Evolutionary conservation across 2,329 filamentous ascomycete genomes (phyloP).

Genomic region (Zymoseptoria pseudotritici): DNA sequence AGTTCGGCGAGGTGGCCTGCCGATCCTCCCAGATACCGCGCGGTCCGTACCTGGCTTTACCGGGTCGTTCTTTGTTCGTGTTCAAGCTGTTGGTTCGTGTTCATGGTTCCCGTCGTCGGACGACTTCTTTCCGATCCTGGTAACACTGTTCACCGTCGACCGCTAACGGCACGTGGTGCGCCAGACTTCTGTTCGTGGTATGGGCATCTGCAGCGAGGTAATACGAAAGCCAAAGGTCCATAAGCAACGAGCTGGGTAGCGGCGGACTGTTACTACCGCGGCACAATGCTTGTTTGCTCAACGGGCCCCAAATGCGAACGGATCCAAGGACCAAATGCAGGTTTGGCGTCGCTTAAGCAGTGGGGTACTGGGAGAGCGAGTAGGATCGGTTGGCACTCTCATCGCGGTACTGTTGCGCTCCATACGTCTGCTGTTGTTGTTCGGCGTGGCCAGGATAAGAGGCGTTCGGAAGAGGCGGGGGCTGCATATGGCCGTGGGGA

Average conservation of each 20-base stretch:
- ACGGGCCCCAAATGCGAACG: background rate
- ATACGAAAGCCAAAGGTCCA: too few species aligned
- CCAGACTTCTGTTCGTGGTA: too few species aligned
- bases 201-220: too few species aligned
- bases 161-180: too few species aligned
- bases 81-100: too few species aligned
- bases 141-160: too few species aligned
- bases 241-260: background rate
- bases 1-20: too few species aligned
- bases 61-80: too few species aligned
- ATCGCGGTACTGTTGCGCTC: conserved; percentile 19
- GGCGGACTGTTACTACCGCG: background rate
- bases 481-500: conserved; percentile 22
- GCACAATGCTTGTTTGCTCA: background rate
- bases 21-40: too few species aligned
- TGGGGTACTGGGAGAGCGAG: conserved; percentile 20
- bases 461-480: conserved; percentile 18
- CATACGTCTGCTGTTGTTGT: conserved; percentile 17
- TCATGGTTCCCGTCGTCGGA: too few species aligned
- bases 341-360: conserved; percentile 9
- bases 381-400: conserved; percentile 18
- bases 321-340: background rate
- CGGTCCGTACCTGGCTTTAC: too few species aligned
- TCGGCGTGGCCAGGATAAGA: conserved; percentile 12
- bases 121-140: too few species aligned